Percentiles rank a stretch among this genome's conserved stretches.
Evolutionary conservation across 352 stramenopile species (phyloP).

Genomic region (Phytophthora lateralis): DNA sequence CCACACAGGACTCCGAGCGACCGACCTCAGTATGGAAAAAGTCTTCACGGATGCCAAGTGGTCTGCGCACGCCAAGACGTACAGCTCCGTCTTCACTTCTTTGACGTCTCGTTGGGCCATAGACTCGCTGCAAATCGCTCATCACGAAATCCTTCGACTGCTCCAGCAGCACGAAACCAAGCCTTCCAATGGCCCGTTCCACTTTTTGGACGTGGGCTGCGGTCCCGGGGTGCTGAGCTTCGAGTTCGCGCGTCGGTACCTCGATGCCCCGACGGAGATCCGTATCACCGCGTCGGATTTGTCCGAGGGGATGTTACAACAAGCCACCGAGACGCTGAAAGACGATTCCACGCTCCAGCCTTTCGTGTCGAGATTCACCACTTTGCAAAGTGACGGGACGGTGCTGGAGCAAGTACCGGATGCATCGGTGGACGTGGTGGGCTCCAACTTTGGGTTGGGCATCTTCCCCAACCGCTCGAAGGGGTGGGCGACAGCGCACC

Average conservation of each 20-base stretch:
- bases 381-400: constrained; percentile 48
- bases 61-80: constrained; percentile 37
- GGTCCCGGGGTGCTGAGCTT: constrained; percentile 41
- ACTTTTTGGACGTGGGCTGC: constrained; percentile 46
- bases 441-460: constrained; percentile 50
- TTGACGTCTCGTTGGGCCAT: constrained; percentile 28
- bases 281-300: constrained; percentile 50
- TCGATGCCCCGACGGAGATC: constrained; percentile 15
- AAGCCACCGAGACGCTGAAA: constrained; percentile 31
- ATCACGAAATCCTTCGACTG: constrained; percentile 25
- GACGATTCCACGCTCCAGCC: constrained; percentile 16
- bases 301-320: constrained; percentile 45
- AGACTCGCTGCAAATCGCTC: constrained; percentile 38
- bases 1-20: not conserved
- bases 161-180: constrained; percentile 31
- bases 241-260: constrained; percentile 42
- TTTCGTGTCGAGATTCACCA: constrained; percentile 35
- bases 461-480: constrained; percentile 47
- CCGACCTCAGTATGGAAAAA: constrained; percentile 25
- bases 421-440: constrained; percentile 41
- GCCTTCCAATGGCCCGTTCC: constrained; percentile 12
- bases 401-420: constrained; percentile 35
- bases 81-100: constrained; percentile 27
- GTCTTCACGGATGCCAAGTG: constrained; percentile 38
- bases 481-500: constrained; percentile 36